Base-by-base conservation (phyloP, 1,284 basidiomycete genomes). In the Cutaneotrichosporon mucoides region DNA sequence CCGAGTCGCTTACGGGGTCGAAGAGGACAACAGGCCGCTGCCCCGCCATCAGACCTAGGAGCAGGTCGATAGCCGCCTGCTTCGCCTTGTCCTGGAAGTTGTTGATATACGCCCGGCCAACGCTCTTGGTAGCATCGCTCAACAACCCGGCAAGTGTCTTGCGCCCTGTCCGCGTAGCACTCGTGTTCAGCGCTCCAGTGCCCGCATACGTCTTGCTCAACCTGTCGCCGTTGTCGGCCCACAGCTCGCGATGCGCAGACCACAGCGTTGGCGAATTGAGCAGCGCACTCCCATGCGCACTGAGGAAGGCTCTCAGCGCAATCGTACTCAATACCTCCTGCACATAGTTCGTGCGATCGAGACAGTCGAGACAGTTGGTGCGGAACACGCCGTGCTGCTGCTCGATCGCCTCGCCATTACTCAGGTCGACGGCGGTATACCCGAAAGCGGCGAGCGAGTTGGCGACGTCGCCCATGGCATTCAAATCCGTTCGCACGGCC, bases 321-420 rank as follows among this genome's bases (percentile, higher is more conserved):
- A 84, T 84, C 5, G 87, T 84, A 1, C 91, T 93, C 44, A 96
- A 80, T 61, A 95, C 90, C 69, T 97, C 94, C 78, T 98, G 89
- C 1, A 97, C 86, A 66, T 96, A 96, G 74, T 99, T 99, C n/a
- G 96, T 99, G 42, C 96, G 87, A 73, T 98, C 95, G 63, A 98
- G 80, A 75, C 93, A 97, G 75, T 98, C 95, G 51, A 99, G 81
- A 74, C 95, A 99, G 72, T 99, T 99, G 11, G 88, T 90, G 55
- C 96, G 83, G 76, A 99, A 97, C 8, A 92, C 85, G 5, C 96
- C 96, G 56, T 85, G 85, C 73, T 99, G 96, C 58, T 85, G 82
- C 35, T 86, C 89, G 42, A 97, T 84, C 43, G 88, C 80, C 57
- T 88, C 85, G 49, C 86, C 83, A 1, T 84, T 81, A 1, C 75